phyloP scores from a whole-genome alignment of 495 filamentous ascomycete genomes.

The Lasiosphaeriaceae sp. region DNA sequence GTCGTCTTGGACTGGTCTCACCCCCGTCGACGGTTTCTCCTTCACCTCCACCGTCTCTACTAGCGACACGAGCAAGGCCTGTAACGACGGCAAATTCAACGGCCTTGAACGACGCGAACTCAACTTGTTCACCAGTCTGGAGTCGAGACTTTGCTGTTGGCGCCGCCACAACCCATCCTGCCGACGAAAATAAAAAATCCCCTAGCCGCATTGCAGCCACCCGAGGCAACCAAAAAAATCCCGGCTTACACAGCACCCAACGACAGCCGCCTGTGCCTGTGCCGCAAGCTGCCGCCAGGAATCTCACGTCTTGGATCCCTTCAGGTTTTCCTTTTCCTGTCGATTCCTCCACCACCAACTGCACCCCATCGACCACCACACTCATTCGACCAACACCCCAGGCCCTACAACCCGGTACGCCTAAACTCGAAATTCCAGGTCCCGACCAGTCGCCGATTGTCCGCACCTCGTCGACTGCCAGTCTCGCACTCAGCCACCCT shows the following conservation, averaged over 20 bases:
- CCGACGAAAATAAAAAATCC: neutral
- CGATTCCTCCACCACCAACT: neutral
- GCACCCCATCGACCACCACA: constrained; percentile 7
- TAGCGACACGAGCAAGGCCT: no score
- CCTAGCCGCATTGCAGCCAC: neutral
- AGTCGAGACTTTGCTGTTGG: neutral
- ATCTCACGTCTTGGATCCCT: neutral
- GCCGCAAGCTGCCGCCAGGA: constrained; percentile 14
- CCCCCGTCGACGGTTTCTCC: constrained; percentile 19
- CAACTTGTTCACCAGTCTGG: neutral
- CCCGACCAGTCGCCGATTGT: constrained; percentile 46
- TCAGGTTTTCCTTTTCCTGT: neutral
- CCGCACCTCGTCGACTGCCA: constrained; percentile 55
- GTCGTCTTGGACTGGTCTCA: constrained; percentile 13
- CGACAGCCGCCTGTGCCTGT: constrained; percentile 1
- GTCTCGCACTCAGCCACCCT: constrained; percentile 65
- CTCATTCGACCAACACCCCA: constrained; percentile 21
- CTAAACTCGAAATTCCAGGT: constrained; percentile 19
- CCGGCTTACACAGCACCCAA: neutral
- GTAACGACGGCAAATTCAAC: neutral
- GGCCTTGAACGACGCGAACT: constrained; percentile 1
- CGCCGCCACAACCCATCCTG: neutral
- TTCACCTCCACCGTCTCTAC: constrained; percentile 16
- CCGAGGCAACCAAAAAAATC: neutral
- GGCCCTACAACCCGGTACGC: constrained; percentile 4